These are phyloP conservation scores for Takashimella koratensis DNA, from an alignment of 1,284 basidiomycete species.

Conservation along the genomic window DNA sequence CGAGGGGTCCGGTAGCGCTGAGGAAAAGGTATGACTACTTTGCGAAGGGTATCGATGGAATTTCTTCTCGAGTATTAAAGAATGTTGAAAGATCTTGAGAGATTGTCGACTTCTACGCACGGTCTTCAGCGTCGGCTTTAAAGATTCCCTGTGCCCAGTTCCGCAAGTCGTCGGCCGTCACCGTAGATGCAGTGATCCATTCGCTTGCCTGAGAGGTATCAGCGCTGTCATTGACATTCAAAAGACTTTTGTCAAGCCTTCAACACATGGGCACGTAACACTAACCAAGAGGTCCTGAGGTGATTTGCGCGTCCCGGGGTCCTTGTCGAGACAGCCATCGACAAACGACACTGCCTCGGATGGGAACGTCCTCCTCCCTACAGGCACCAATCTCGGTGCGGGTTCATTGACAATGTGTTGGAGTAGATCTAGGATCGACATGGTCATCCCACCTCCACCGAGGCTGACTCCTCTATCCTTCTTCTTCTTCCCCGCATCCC, in stretches of 20 bases:
- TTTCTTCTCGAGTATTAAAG: too few relatives aligned
- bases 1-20: background rate
- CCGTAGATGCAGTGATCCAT: constrained; percentile 36
- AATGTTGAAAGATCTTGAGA: too few relatives aligned
- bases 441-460: constrained; percentile 80
- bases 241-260: background rate
- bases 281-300: constrained; percentile 72
- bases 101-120: too few relatives aligned
- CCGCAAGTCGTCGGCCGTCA: constrained; percentile 32
- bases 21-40: too few relatives aligned
- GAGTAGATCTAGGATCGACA: constrained; percentile 93
- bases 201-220: constrained; percentile 25
- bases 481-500: constrained; percentile 51
- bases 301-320: constrained; percentile 68
- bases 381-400: constrained; percentile 69
- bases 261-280: too few relatives aligned
- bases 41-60: too few relatives aligned
- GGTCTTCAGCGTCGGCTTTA: background rate
- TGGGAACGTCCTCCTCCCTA: constrained; percentile 53
- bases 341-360: constrained; percentile 70
- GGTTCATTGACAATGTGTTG: constrained; percentile 98
- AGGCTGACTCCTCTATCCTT: constrained; percentile 74
- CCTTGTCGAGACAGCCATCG: constrained; percentile 78
- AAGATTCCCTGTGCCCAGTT: constrained; percentile 28
- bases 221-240: too few relatives aligned